phyloP scores from a whole-genome alignment of 2,329 filamentous ascomycete species.

The Aspergillus spinulosporus region DNA sequence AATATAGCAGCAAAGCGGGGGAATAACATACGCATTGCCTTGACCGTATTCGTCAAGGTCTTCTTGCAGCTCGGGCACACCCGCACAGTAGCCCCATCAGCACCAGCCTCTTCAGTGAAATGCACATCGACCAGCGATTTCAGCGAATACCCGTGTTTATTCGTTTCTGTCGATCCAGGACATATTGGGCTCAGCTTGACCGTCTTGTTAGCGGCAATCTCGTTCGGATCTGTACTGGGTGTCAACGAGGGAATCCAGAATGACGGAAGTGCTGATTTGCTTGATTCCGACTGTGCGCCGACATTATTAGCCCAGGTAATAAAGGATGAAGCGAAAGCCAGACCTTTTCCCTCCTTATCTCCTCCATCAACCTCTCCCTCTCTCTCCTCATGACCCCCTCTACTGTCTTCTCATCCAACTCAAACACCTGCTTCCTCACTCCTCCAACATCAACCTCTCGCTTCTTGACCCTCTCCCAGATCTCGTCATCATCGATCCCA shows the following conservation, averaged over 20 bases:
- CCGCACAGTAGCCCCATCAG: conserved; percentile 48
- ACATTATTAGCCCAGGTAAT: conserved; percentile 1
- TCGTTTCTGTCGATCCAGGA: conserved; percentile 67
- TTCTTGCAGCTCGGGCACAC: conserved; percentile 87
- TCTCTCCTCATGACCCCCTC: conserved; percentile 69
- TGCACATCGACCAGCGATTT: conserved; percentile 73
- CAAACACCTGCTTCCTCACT: conserved; percentile 72
- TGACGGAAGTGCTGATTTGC: conserved; percentile 71
- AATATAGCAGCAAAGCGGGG: neutral
- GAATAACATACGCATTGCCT: conserved; percentile 61
- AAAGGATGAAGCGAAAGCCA: conserved; percentile 8
- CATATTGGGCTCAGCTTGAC: conserved; percentile 71
- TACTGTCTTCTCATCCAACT: conserved; percentile 76
- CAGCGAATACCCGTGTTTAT: conserved; percentile 72
- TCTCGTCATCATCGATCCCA: conserved; percentile 25
- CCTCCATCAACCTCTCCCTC: conserved; percentile 64
- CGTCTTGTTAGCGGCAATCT: conserved; percentile 60
- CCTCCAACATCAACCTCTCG: conserved; percentile 67
- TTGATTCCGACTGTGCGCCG: conserved; percentile 49
- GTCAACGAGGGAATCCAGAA: conserved; percentile 93
- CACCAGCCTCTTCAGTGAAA: conserved; percentile 70
- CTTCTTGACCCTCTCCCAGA: conserved; percentile 51
- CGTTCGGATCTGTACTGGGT: conserved; percentile 60
- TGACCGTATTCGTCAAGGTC: conserved; percentile 75
- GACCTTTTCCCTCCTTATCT: conserved; percentile 72